These are phyloP conservation scores for Mycena latifolia DNA, from an alignment of 768 basidiomycete species.

Conservation along the genomic window DNA sequence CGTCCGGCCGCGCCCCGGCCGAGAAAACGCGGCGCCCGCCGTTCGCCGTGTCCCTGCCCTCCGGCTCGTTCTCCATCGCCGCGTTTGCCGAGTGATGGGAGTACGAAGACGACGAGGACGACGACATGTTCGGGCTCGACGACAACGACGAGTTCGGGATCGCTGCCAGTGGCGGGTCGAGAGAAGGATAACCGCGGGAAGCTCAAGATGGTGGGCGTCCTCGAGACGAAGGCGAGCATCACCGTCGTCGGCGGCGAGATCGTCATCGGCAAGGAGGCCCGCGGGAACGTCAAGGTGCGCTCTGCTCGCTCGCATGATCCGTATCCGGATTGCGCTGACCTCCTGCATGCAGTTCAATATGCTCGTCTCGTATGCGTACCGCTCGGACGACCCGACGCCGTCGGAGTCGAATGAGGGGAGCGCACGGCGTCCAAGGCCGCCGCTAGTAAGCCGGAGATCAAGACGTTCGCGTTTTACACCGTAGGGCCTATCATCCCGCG, in stretches of 20 bases:
- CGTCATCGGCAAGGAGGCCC: conserved; percentile 83
- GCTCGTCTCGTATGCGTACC: conserved; percentile 91
- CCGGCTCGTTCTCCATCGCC: conserved; percentile 51
- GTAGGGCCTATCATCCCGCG: conserved; percentile 77
- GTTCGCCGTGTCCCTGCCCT: conserved; percentile 86
- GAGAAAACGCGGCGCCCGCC: conserved; percentile 77
- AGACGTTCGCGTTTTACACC: conserved; percentile 92
- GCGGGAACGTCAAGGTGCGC: conserved; percentile 81
- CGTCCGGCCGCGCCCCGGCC: conserved; percentile 57
- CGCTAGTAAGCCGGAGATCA: conserved; percentile 72
- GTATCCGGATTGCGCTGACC: background rate
- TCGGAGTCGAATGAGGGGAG: conserved; percentile 66
- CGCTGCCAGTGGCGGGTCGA: conserved; percentile 52
- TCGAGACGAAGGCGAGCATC: conserved; percentile 89
- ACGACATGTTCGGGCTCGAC: conserved; percentile 86
- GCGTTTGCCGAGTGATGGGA: conserved; percentile 95
- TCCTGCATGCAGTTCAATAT: conserved; percentile 81
- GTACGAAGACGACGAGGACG: conserved; percentile 78
- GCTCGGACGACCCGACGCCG: conserved; percentile 85
- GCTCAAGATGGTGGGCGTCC: conserved; percentile 77
- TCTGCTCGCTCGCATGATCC: background rate
- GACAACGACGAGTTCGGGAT: conserved; percentile 56
- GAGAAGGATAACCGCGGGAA: conserved; percentile 55
- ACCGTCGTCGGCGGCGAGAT: conserved; percentile 93
- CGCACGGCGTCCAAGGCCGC: conserved; percentile 49